Evolutionary conservation across 2,329 filamentous ascomycete species (phyloP).

Genomic region (Teratosphaeria destructans): DNA sequence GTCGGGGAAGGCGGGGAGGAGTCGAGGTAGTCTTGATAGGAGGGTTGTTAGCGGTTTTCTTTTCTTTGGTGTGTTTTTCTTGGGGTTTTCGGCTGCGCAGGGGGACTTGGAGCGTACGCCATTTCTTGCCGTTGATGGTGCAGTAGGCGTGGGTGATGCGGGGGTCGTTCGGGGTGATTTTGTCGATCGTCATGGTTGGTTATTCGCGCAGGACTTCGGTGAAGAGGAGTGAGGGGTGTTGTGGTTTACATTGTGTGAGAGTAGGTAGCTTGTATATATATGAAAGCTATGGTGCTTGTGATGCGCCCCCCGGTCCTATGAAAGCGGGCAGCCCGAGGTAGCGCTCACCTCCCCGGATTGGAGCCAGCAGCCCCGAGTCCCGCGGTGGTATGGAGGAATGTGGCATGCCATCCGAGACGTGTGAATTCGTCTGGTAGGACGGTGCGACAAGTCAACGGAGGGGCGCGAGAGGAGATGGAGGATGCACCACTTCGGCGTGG

Average conservation of each 20-base stretch:
- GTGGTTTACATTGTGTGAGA: not conserved
- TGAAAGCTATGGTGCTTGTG: not conserved
- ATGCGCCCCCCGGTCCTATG: not conserved
- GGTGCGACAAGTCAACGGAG: no score
- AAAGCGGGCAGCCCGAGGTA: not conserved
- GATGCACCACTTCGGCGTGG: not conserved
- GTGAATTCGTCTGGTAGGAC: not conserved
- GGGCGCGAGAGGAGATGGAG: not conserved
- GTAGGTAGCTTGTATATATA: not conserved
- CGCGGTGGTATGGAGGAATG: not conserved
- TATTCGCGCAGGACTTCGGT: not conserved
- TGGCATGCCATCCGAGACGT: not conserved
- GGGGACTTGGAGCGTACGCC: slow-evolving; percentile 35
- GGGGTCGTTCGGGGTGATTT: slow-evolving; percentile 12
- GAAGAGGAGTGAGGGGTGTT: not conserved
- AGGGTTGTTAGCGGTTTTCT: not conserved
- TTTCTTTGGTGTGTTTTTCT: no score
- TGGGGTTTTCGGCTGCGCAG: no score
- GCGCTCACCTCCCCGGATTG: not conserved
- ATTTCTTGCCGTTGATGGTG: slow-evolving; percentile 57
- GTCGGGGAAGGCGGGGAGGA: slow-evolving; percentile 7
- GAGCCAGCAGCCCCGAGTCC: not conserved
- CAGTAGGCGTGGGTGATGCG: slow-evolving; percentile 41
- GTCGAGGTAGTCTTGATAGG: slow-evolving; percentile 35
- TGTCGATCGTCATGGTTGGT: slow-evolving; percentile 14